These are phyloP conservation scores for Prunus mongolica DNA, from an alignment of 306 rosid species.

Conservation along the genomic window DNA sequence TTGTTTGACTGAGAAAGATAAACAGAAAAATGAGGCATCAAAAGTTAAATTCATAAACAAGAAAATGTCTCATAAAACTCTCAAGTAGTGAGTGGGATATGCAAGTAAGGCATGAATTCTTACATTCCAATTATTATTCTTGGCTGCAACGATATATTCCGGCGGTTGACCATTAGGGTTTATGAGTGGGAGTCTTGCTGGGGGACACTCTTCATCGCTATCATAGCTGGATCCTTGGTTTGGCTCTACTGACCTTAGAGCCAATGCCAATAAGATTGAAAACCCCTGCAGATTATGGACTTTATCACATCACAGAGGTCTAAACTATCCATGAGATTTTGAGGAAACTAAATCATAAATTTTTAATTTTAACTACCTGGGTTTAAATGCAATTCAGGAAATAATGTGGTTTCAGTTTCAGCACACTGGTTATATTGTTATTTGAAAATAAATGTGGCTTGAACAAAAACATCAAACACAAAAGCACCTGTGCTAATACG, in stretches of 20 bases:
- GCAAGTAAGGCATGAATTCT: constrained; percentile 11
- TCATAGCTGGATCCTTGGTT: constrained; percentile 17
- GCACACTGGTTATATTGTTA: neutral
- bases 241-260: constrained; percentile 24
- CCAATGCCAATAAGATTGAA: constrained; percentile 31
- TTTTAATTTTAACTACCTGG: neutral
- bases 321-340: no score
- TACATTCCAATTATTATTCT: constrained; percentile 22
- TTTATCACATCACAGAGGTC: neutral
- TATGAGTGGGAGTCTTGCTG: constrained; percentile 34
- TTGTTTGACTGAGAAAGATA: constrained; percentile 8
- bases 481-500: constrained; percentile 33
- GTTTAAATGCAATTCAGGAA: neutral
- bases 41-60: neutral
- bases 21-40: neutral
- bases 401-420: neutral
- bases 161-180: constrained; percentile 18
- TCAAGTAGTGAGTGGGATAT: neutral
- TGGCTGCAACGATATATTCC: constrained; percentile 19
- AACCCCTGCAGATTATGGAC: constrained; percentile 24
- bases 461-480: neutral
- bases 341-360: neutral
- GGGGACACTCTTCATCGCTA: constrained; percentile 22
- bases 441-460: no score
- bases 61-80: neutral